Base-by-base conservation (phyloP, 345 rosid genomes). In the Passiflora organensis region DNA sequence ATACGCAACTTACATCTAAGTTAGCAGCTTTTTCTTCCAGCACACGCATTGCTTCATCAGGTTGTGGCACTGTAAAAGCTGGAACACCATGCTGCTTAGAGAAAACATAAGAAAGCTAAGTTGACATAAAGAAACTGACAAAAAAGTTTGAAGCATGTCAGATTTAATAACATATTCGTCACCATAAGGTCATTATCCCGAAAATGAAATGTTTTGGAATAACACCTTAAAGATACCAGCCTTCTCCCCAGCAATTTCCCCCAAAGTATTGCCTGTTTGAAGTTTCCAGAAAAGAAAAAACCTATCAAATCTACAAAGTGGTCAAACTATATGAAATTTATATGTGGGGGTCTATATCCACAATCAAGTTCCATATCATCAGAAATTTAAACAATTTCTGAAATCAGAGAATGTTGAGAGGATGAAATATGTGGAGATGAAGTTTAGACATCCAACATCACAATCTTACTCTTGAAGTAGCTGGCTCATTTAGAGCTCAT, bases 191-290 rank as follows among this genome's bases (percentile, higher is more conserved):
- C 47, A 38, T 54, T 69, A 23, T 16, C 47, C 53, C 32, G 58
- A 58, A 59, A 5, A 8, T 39, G 36, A 47, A 20, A 6, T 60
- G 13, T 51, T 18, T 44, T 23, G n/a, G 16, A 45, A 58, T 43
- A 65, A 65, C 72, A 91, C 99, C 99, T 93, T 93, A 63, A 86
- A 79, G 67, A 93, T 89, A 43, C 99, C 97, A 78, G 99, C 97
- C 70, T 93, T 93, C 72, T 86, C 96, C 68, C 97, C 91, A 55
- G 97, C 97, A 70, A 93, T 93, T 85, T 83, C 75, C 42, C 88
- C 96, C 21, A 93, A 91, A 8, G 99, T 89, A 71, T 93, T 65
- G 56, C 97, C 99, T 93, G 76, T 71, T 68, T 52, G 58, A 62
- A 62, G 58, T 62, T 76, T 59, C 56, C 13, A 10, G n/a, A 6